phyloP scores from a whole-genome alignment of 1,284 basidiomycete species.

The Cutaneotrichosporon arboriforme region DNA sequence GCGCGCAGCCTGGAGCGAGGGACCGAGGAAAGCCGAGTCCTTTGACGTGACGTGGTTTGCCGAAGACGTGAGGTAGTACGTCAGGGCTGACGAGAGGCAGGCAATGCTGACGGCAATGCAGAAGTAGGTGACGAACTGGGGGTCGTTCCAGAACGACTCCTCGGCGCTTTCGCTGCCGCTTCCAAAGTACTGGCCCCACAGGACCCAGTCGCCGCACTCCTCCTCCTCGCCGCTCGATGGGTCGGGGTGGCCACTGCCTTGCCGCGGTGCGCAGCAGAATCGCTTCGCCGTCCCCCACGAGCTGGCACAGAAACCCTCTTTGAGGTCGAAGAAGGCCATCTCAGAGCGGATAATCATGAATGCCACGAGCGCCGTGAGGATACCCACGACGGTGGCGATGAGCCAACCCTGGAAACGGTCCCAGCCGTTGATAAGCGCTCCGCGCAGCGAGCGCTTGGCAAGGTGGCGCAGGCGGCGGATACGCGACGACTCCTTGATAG shows the following conservation, averaged over 20 bases:
- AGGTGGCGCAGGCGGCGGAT: conserved; percentile 62
- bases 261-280: conserved; percentile 66
- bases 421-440: conserved; percentile 61
- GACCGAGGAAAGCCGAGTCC: conserved; percentile 66
- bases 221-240: conserved; percentile 41
- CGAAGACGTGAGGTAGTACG: conserved; percentile 79
- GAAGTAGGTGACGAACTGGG: conserved; percentile 68
- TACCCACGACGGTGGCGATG: conserved; percentile 66
- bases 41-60: conserved; percentile 81
- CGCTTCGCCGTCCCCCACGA: conserved; percentile 70
- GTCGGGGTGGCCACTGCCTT: conserved; percentile 26
- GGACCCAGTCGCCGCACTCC: conserved; percentile 64
- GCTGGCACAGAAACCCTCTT: conserved; percentile 76
- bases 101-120: conserved; percentile 72
- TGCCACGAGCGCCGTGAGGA: conserved; percentile 75
- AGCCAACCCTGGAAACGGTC: conserved; percentile 88
- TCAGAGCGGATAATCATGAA: conserved; percentile 83
- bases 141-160: conserved; percentile 26
- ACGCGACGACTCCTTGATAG: conserved; percentile 81
- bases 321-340: conserved; percentile 87
- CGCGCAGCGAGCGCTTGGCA: conserved; percentile 62
- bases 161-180: conserved; percentile 8
- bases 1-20: conserved; percentile 25
- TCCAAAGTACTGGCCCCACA: conserved; percentile 58
- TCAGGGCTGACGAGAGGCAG: conserved; percentile 66